Evolutionary conservation across 2,329 filamentous ascomycete species (phyloP).

Genomic region (Akanthomyces dipterigenus): DNA sequence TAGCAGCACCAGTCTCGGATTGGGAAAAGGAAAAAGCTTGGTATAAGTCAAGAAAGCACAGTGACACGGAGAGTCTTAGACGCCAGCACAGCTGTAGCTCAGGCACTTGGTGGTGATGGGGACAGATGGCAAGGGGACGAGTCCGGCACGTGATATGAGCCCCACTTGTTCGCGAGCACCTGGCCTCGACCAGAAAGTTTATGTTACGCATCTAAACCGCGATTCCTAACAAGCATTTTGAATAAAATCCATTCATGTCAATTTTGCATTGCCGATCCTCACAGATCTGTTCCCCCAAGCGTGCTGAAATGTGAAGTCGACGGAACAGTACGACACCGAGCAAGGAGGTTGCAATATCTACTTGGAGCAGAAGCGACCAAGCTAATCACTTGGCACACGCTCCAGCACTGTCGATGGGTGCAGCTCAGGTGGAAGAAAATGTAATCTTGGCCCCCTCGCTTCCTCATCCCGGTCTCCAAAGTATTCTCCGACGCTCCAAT

Average conservation of each 20-base stretch:
- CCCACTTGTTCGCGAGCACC: not conserved
- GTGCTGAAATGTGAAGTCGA: not conserved
- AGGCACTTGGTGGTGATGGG: not conserved
- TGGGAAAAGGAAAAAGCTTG: not conserved
- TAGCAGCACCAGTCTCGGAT: not conserved
- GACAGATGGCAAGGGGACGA: constrained; percentile 11
- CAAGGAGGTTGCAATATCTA: no score
- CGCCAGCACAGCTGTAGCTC: not conserved
- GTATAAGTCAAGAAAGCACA: not conserved
- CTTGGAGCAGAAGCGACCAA: not conserved
- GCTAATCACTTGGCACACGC: not conserved
- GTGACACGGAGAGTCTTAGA: not conserved
- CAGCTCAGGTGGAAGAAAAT: constrained; percentile 3
- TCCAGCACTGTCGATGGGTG: not conserved
- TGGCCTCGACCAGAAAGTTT: not conserved
- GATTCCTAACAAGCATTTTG: not conserved
- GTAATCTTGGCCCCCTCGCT: not conserved
- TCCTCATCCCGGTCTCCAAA: constrained; percentile 7
- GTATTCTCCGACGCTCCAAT: constrained; percentile 2
- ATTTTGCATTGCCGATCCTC: not conserved
- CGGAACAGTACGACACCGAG: no score
- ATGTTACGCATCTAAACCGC: not conserved
- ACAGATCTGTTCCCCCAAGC: no score
- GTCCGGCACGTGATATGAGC: constrained; percentile 8
- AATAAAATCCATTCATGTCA: not conserved